phyloP scores from a whole-genome alignment of 768 basidiomycete species.

The Scleroderma bovista region DNA sequence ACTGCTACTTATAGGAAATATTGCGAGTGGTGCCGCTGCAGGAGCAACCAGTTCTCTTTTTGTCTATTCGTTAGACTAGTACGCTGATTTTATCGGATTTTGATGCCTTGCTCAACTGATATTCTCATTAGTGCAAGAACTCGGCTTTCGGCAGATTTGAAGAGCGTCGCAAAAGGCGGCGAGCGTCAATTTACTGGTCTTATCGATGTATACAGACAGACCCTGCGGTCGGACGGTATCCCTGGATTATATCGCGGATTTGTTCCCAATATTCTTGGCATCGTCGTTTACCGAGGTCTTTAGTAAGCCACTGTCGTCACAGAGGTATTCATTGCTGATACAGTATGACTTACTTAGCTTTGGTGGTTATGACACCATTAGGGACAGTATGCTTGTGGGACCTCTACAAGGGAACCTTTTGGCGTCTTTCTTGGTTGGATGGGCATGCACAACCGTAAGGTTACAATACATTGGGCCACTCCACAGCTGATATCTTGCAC shows the following conservation, averaged over 20 bases:
- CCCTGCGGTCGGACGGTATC: constrained; percentile 36
- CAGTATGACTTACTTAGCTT: constrained; percentile 27
- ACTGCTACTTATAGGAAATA: constrained; percentile 26
- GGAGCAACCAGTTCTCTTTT: constrained; percentile 39
- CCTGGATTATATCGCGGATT: constrained; percentile 40
- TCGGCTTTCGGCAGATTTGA: constrained; percentile 36
- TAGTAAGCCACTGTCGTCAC: constrained; percentile 26
- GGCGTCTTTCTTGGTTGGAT: constrained; percentile 38
- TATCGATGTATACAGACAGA: constrained; percentile 40
- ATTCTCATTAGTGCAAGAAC: constrained; percentile 31
- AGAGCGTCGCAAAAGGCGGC: constrained; percentile 32
- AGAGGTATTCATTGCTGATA: background rate
- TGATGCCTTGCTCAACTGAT: background rate
- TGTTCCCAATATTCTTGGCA: constrained; percentile 36
- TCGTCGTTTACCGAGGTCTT: constrained; percentile 39
- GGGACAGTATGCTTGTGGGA: constrained; percentile 35
- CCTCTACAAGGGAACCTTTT: constrained; percentile 34
- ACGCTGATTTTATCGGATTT: background rate
- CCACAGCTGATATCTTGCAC: background rate
- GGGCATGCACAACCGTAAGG: constrained; percentile 36
- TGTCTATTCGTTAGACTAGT: constrained; percentile 45
- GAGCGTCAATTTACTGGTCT: constrained; percentile 37
- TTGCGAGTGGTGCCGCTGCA: constrained; percentile 39
- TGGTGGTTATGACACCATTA: constrained; percentile 39
- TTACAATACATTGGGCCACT: background rate